phyloP scores from a whole-genome alignment of 306 rosid species.

The Ammopiptanthus mongolicus region DNA sequence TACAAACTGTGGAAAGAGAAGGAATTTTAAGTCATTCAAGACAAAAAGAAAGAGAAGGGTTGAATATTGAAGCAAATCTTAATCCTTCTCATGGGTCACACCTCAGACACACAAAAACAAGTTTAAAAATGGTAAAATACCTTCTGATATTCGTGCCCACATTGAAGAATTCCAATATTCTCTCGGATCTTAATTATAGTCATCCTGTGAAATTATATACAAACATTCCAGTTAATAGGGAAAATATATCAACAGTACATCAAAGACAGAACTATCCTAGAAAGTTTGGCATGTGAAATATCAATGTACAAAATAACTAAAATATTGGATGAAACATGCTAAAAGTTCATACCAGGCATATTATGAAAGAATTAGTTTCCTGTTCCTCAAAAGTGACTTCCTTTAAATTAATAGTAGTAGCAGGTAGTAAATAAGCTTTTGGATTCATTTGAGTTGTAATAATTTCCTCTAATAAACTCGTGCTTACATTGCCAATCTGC shows the following conservation, averaged over 20 bases:
- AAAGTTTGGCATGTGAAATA: neutral
- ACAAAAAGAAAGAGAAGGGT: too few species aligned
- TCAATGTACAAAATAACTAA: neutral
- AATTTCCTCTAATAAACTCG: conserved; percentile 52
- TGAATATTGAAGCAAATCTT: too few species aligned
- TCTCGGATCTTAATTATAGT: conserved; percentile 59
- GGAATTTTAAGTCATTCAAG: conserved; percentile 11
- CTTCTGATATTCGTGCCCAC: conserved; percentile 95
- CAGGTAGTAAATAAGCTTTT: too few species aligned
- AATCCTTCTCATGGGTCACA: too few species aligned
- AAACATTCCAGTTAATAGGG: neutral
- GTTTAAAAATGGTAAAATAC: too few species aligned
- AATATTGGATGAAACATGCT: too few species aligned
- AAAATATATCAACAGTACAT: neutral
- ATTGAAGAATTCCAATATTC: conserved; percentile 62
- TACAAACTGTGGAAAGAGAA: conserved; percentile 73
- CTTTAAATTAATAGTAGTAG: too few species aligned
- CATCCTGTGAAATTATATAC: conserved; percentile 48
- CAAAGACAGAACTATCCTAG: neutral
- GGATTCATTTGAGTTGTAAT: too few species aligned
- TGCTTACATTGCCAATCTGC: conserved; percentile 64
- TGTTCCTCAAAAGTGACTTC: too few species aligned
- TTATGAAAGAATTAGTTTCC: too few species aligned
- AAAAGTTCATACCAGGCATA: too few species aligned
- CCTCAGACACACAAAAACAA: too few species aligned